These are phyloP conservation scores for Globisporangium cederbergense DNA, from an alignment of 352 stramenopile genomes.

Conservation along the genomic window DNA sequence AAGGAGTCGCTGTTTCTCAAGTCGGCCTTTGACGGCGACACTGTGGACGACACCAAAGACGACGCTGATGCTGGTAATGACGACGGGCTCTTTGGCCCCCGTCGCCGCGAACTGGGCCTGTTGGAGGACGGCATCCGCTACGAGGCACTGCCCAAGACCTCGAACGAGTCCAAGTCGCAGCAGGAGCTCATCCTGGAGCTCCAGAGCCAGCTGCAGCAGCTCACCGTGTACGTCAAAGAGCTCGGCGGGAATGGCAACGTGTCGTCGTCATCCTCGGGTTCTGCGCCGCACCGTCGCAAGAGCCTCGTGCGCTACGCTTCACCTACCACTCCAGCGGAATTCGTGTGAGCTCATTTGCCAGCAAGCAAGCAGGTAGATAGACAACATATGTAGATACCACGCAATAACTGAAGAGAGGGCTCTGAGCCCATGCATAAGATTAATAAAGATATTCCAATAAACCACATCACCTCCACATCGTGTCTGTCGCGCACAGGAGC, in stretches of 20 bases:
- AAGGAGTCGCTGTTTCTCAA: conserved; percentile 20
- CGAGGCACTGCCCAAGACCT: conserved; percentile 6
- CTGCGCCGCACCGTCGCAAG: conserved; percentile 9
- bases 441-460: background rate
- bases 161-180: conserved; percentile 8
- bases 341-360: background rate
- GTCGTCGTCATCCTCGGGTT: background rate
- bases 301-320: conserved; percentile 16
- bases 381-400: background rate
- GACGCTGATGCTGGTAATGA: background rate
- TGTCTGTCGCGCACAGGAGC: background rate
- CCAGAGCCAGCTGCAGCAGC: conserved; percentile 16
- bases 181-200: conserved; percentile 18
- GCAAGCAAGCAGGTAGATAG: background rate
- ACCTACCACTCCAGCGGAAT: background rate
- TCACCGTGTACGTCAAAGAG: conserved; percentile 14
- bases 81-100: background rate
- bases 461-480: background rate
- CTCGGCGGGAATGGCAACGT: background rate
- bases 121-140: conserved; percentile 20
- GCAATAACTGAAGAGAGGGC: background rate
- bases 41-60: background rate
- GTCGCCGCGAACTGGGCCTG: conserved; percentile 7
- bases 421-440: background rate
- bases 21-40: conserved; percentile 16